phyloP scores from a whole-genome alignment of 768 basidiomycete genomes.

The Lentinula sp. region DNA sequence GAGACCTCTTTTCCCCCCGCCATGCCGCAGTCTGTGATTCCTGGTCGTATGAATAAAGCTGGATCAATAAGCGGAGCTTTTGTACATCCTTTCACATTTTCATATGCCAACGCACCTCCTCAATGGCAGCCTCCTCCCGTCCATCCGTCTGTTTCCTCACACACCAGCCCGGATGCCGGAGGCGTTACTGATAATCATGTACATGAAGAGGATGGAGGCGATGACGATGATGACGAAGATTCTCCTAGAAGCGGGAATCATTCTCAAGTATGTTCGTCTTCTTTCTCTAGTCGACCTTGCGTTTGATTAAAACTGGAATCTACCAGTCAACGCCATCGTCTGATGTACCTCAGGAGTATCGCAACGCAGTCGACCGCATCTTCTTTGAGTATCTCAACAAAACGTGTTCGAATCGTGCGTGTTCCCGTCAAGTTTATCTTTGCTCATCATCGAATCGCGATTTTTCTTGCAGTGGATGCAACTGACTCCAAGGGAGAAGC shows the following conservation, averaged over 20 bases:
- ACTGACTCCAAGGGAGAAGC: constrained; percentile 93
- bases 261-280: constrained; percentile 1
- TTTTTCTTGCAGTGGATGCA: constrained; percentile 65
- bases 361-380: constrained; percentile 77
- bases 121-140: neutral
- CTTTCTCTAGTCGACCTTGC: neutral
- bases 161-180: neutral
- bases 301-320: neutral
- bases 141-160: constrained; percentile 4
- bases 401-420: constrained; percentile 85
- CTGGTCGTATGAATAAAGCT: constrained; percentile 54
- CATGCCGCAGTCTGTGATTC: constrained; percentile 12
- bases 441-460: neutral
- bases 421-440: constrained; percentile 7
- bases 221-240: constrained; percentile 21
- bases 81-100: constrained; percentile 30
- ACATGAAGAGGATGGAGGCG: constrained; percentile 45
- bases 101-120: constrained; percentile 21
- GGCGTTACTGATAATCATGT: constrained; percentile 24
- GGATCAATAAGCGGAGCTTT: constrained; percentile 47
- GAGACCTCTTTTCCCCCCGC: neutral
- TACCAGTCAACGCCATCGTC: constrained; percentile 15
- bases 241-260: neutral
- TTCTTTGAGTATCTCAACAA: constrained; percentile 87
- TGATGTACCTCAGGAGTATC: constrained; percentile 78